Conservation (phyloP, 2,329 filamentous ascomycete genomes). For the Cladophialophora immunda region DNA sequence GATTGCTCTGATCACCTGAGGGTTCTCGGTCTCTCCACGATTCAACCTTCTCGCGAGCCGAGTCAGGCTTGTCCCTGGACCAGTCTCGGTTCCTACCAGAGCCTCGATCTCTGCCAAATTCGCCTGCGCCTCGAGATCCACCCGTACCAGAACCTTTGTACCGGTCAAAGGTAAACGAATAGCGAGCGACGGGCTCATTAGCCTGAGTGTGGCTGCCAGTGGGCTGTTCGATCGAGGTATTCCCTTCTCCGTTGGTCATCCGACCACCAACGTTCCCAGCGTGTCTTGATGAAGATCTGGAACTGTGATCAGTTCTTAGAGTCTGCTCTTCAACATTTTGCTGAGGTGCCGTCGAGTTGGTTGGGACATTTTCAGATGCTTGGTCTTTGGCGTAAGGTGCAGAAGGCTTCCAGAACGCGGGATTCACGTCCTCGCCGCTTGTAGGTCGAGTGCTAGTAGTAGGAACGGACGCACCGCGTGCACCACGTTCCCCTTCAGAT, state of each 20-base stretch:
- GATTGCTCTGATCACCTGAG: slow-evolving; percentile 48
- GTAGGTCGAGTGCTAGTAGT: slow-evolving; percentile 49
- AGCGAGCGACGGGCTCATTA: slow-evolving; percentile 26
- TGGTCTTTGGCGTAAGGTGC: slow-evolving; percentile 37
- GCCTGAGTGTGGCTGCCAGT: slow-evolving; percentile 15
- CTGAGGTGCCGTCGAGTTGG: slow-evolving; percentile 8
- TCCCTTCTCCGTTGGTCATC: slow-evolving; percentile 23
- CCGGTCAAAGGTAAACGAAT: slow-evolving; percentile 24
- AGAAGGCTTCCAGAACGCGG: slow-evolving; percentile 47
- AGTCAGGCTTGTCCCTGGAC: slow-evolving; percentile 43
- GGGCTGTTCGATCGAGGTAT: slow-evolving; percentile 26
- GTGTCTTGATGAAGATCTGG: slow-evolving; percentile 39
- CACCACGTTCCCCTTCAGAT: slow-evolving; percentile 42
- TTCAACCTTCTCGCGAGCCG: slow-evolving; percentile 42
- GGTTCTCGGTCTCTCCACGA: slow-evolving; percentile 48
- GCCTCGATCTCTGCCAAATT: slow-evolving; percentile 32
- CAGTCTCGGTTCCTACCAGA: slow-evolving; percentile 41
- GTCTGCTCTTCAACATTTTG: slow-evolving; percentile 20
- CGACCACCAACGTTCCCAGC: slow-evolving; percentile 25
- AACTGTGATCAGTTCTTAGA: slow-evolving; percentile 28
- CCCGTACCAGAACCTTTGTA: slow-evolving; percentile 28
- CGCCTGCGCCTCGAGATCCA: slow-evolving; percentile 23
- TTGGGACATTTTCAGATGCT: slow-evolving; percentile 7
- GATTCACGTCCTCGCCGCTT: slow-evolving; percentile 45
- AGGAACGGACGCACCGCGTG: slow-evolving; percentile 52